phyloP scores from a whole-genome alignment of 2,329 filamentous ascomycete species.

The Colletotrichum theobromicola region DNA sequence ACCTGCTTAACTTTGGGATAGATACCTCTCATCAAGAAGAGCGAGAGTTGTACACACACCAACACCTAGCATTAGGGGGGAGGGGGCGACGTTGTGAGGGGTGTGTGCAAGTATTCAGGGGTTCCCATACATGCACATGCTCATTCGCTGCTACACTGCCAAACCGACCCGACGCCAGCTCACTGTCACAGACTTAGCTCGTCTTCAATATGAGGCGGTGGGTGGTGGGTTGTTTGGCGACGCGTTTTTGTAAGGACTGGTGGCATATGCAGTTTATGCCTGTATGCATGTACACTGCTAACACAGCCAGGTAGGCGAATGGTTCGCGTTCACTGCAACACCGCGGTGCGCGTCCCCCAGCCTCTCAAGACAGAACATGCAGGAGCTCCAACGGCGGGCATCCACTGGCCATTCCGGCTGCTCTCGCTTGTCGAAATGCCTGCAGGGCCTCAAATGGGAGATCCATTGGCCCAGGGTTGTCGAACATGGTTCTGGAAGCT shows the following conservation, averaged over 20 bases:
- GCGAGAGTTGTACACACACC: neutral
- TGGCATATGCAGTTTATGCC: neutral
- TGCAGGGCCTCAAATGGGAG: neutral
- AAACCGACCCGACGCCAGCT: constrained; percentile 8
- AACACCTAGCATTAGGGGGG: neutral
- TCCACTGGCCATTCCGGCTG: neutral
- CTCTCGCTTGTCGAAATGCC: constrained; percentile 17
- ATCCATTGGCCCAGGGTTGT: constrained; percentile 9
- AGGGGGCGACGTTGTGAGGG: neutral
- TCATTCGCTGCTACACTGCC: neutral
- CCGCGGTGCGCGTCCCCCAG: neutral
- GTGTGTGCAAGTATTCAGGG: constrained; percentile 9
- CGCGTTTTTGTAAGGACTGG: neutral
- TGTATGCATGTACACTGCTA: neutral
- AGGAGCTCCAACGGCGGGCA: neutral
- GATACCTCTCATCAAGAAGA: neutral
- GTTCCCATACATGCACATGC: constrained; percentile 19
- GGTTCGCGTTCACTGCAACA: neutral
- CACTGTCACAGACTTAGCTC: neutral
- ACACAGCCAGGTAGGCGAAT: neutral
- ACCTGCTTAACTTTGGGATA: neutral
- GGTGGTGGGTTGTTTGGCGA: neutral
- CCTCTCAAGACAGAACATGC: neutral
- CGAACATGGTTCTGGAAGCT: constrained; percentile 12
- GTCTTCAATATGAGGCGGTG: neutral